Conservation (phyloP, 106 monocot genomes). For the Allium sativum region DNA sequence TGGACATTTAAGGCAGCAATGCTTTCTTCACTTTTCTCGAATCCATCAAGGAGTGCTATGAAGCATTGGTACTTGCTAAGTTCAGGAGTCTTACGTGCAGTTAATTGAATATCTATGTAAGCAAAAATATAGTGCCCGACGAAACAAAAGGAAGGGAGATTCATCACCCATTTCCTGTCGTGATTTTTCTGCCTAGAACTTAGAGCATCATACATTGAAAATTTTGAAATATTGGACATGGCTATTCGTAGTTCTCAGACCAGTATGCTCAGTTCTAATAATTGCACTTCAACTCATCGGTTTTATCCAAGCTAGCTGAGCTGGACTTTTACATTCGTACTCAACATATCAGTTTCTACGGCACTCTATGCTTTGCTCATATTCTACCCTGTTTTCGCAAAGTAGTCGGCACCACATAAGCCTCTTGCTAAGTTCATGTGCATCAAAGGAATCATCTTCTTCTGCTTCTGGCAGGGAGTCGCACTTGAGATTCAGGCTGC, state of each 20-base stretch:
- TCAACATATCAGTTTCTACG: slow-evolving; percentile 94
- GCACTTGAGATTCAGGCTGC: slow-evolving; percentile 45
- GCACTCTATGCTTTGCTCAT: slow-evolving; percentile 85
- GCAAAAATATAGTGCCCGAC: slow-evolving; percentile 89
- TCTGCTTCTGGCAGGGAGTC: slow-evolving; percentile 99
- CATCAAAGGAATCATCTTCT: slow-evolving; percentile 97
- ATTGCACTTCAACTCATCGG: slow-evolving; percentile 60
- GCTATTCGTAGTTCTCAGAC: slow-evolving; percentile 91
- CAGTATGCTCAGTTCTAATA: slow-evolving; percentile 78
- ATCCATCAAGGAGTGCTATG: slow-evolving; percentile 93
- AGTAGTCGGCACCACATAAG: slow-evolving; percentile 88
- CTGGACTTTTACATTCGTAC: slow-evolving; percentile 71
- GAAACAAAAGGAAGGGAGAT: slow-evolving; percentile 90
- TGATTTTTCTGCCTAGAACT: slow-evolving; percentile 73
- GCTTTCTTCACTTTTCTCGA: slow-evolving; percentile 90
- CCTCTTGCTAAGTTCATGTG: slow-evolving; percentile 93
- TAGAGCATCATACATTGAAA: slow-evolving; percentile 74
- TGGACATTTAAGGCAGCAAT: slow-evolving; percentile 86
- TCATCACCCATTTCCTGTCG: slow-evolving; percentile 88
- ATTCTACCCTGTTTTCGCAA: slow-evolving; percentile 94
- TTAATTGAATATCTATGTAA: slow-evolving; percentile 92
- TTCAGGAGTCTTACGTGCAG: slow-evolving; percentile 98
- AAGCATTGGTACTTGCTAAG: slow-evolving; percentile 96
- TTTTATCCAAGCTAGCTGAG: slow-evolving; percentile 64
- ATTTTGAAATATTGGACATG: slow-evolving; percentile 93